Percentiles rank a stretch among this genome's conserved stretches.
Evolutionary conservation across 1,284 basidiomycete genomes (phyloP).

Genomic region (Ustilago xerochloae): DNA sequence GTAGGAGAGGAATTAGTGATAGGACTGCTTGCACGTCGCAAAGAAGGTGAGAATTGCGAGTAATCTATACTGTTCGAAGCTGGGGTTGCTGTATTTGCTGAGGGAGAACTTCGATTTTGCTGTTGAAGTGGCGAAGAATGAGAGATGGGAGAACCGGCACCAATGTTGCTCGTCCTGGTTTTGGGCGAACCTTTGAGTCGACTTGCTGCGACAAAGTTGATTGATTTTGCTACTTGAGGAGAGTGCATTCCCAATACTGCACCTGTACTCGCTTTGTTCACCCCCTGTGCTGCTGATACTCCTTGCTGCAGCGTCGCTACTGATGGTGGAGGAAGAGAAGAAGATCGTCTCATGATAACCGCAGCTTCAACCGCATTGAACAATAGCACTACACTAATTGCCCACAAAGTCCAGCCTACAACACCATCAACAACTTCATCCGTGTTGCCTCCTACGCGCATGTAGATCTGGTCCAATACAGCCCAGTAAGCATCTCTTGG

Average conservation of each 20-base stretch:
- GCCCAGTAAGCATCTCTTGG: constrained; percentile 37
- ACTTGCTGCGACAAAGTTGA: constrained; percentile 48
- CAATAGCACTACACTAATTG: constrained; percentile 30
- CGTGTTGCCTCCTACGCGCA: constrained; percentile 24
- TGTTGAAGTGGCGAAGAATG: neutral
- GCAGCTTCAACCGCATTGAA: constrained; percentile 43
- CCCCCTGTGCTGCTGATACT: neutral
- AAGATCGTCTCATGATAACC: constrained; percentile 11
- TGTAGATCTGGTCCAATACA: constrained; percentile 34
- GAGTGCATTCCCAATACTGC: constrained; percentile 34
- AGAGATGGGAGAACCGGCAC: constrained; percentile 40
- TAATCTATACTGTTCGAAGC: constrained; percentile 26
- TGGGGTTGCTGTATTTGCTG: neutral
- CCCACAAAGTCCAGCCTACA: constrained; percentile 42
- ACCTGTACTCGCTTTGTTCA: neutral
- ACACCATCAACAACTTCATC: constrained; percentile 40
- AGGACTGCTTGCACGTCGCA: constrained; percentile 7
- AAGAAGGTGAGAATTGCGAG: constrained; percentile 36
- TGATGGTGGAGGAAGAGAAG: neutral
- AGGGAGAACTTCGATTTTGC: constrained; percentile 1
- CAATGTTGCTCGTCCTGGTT: constrained; percentile 27
- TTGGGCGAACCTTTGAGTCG: constrained; percentile 42
- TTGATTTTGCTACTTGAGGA: constrained; percentile 22
- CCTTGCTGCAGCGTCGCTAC: neutral
- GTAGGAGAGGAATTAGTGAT: neutral